Evolutionary conservation across 805 yeast genomes (phyloP).

Genomic region (Yarrowia yakushimensis): DNA sequence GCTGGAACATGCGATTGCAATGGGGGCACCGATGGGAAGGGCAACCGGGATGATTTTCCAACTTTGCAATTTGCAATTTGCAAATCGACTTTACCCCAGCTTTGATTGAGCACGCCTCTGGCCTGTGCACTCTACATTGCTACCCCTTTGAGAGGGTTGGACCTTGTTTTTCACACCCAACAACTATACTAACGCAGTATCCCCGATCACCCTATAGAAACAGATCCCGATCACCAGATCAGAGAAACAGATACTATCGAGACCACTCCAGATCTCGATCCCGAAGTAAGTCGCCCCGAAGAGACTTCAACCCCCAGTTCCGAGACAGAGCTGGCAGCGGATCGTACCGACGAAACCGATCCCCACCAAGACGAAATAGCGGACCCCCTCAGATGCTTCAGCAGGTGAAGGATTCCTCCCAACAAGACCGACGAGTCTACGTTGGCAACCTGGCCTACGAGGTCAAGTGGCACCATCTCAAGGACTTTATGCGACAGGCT

Average conservation of each 20-base stretch:
- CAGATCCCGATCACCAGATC: constrained; percentile 24
- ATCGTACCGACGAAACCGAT: constrained; percentile 15
- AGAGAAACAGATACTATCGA: constrained; percentile 23
- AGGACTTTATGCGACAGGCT: constrained; percentile 42
- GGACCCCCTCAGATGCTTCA: constrained; percentile 25
- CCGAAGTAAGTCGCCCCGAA: constrained; percentile 23
- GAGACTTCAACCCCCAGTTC: constrained; percentile 17
- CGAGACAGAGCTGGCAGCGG: constrained; percentile 22
- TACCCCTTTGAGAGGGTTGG: too few species aligned
- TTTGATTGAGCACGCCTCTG: too few species aligned
- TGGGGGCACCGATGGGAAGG: too few species aligned
- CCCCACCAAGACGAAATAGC: constrained; percentile 19
- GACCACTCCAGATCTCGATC: constrained; percentile 24
- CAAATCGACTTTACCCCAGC: too few species aligned
- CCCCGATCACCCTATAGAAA: constrained; percentile 25
- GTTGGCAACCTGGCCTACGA: constrained; percentile 44
- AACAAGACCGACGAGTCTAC: constrained; percentile 43
- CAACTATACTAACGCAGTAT: constrained; percentile 12
- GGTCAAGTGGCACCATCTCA: constrained; percentile 41
- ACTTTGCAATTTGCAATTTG: too few species aligned
- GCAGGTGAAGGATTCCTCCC: constrained; percentile 23
- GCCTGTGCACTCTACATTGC: too few species aligned
- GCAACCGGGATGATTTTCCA: neutral
- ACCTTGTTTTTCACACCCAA: neutral
- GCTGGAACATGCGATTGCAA: neutral